Percentiles rank a stretch among this genome's conserved stretches.
These are phyloP conservation scores for Mucor lusitanicus DNA, from an alignment of 371 early-diverging fungal species.

Conservation along the genomic window DNA sequence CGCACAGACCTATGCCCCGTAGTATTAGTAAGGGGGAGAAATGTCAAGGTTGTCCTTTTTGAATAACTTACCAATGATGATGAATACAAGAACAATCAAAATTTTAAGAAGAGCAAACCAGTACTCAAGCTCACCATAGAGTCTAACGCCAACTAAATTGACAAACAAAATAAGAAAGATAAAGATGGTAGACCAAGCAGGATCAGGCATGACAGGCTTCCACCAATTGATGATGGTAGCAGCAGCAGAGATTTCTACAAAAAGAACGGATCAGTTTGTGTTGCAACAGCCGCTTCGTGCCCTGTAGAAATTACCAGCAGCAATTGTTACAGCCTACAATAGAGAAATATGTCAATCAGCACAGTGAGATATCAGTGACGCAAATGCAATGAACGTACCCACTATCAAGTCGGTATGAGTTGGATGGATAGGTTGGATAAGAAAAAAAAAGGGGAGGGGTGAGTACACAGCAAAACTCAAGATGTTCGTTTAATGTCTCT, in stretches of 20 bases:
- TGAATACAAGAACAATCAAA: slow-evolving; percentile 66
- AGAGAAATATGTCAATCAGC: not conserved
- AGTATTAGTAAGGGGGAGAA: not conserved
- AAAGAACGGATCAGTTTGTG: not conserved
- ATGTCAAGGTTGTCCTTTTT: not conserved
- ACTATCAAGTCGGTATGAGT: slow-evolving; percentile 14
- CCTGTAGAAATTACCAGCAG: slow-evolving; percentile 21
- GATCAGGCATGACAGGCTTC: slow-evolving; percentile 57
- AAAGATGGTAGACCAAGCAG: slow-evolving; percentile 64
- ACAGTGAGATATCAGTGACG: not conserved
- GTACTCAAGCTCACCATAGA: slow-evolving; percentile 75
- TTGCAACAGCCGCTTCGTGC: not conserved
- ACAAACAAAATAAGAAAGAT: slow-evolving; percentile 55
- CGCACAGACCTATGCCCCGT: slow-evolving; percentile 47
- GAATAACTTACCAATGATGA: slow-evolving; percentile 57
- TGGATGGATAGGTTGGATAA: not conserved
- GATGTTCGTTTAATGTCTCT: not conserved
- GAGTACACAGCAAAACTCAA: not conserved
- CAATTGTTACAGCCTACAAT: slow-evolving; percentile 32
- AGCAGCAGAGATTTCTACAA: slow-evolving; percentile 72
- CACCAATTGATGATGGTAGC: slow-evolving; percentile 80
- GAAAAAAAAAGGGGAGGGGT: not conserved
- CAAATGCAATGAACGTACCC: slow-evolving; percentile 22
- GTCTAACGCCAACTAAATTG: slow-evolving; percentile 56
- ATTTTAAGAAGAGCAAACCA: slow-evolving; percentile 76